A percentile compares a stretch with the other conserved stretches of the same genome.
Conservation (phyloP, 495 filamentous ascomycete species). For the Annulohypoxylon maeteangense region DNA sequence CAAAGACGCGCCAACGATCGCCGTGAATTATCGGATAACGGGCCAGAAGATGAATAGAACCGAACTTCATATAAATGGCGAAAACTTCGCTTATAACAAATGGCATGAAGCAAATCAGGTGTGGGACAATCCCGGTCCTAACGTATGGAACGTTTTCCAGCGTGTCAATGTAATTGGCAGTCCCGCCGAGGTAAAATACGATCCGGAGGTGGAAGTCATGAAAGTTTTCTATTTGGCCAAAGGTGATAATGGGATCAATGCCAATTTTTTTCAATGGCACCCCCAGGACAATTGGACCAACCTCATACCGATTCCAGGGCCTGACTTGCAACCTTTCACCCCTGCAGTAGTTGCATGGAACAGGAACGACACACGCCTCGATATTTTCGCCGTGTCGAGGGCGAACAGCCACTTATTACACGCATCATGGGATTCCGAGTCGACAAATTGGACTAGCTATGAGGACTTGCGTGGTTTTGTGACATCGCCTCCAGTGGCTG, state of each 20-base stretch:
- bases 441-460: slow-evolving; percentile 13
- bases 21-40: slow-evolving; percentile 6
- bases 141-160: background rate
- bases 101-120: background rate
- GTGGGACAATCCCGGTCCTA: background rate
- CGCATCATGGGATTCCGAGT: slow-evolving; percentile 12
- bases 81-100: background rate
- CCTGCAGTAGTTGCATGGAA: slow-evolving; percentile 25
- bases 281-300: slow-evolving; percentile 3
- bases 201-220: background rate
- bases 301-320: slow-evolving; percentile 1
- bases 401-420: slow-evolving; percentile 29
- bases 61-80: slow-evolving; percentile 15
- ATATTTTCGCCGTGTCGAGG: slow-evolving; percentile 22
- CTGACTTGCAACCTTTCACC: slow-evolving; percentile 18
- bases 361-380: slow-evolving; percentile 15
- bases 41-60: slow-evolving; percentile 2
- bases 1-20: background rate
- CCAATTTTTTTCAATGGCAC: slow-evolving; percentile 11
- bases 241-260: background rate
- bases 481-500: slow-evolving; percentile 16
- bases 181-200: background rate
- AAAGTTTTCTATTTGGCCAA: slow-evolving; percentile 14
- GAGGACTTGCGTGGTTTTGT: slow-evolving; percentile 25
- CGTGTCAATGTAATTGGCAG: background rate